Base-by-base conservation (phyloP, 148 eudicot genomes). In the Silene uniflora region DNA sequence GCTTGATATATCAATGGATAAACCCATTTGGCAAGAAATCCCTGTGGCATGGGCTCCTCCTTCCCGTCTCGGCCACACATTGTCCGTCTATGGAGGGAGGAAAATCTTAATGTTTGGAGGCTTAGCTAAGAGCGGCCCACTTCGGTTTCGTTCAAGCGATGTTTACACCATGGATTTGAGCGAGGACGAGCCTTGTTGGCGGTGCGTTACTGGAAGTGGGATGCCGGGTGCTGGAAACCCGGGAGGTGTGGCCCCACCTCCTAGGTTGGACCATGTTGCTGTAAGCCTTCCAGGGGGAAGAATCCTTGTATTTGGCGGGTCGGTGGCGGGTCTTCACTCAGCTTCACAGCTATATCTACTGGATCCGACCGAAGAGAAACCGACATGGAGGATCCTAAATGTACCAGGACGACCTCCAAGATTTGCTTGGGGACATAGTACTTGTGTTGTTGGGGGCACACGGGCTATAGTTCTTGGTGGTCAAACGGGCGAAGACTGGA, bases 371-470 rank as follows among this genome's bases (percentile, higher is more conserved):
- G 98, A 93, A 80, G 98, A 93, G 79, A 90, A 91, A 78, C 98
- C 98, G 23, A 91, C 97, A 5, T 93, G 98, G 98, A 84, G 98
- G 82, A 84, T 93, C 63, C 69, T 93, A 62, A 93, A 93, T 76
- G 98, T 93, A 8, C 97, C 98, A 0, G 97, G 98, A 21, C 79
- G 95, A 24, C 97, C 98, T 39, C 98, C 98, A 0, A 82, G 94
- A 69, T 91, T 91, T 79, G 98, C 98, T 42, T 93, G 98, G 98
- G 98, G 98, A 77, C 98, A 93, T 59, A 93, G 97, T 64, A 93
- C 97, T 1, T 93, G 98, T 62, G 88, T 93, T 49, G 98, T 93
- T 61, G 98, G 98, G 27, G 98, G 97, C 25, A 93, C 98, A 5
- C 87, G 97, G 68, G 98, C 98, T n/a, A 91, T 93, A 7, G 97